These are phyloP conservation scores for Xerocomellus chrysenteron DNA, from an alignment of 768 basidiomycete species.

Conservation along the genomic window DNA sequence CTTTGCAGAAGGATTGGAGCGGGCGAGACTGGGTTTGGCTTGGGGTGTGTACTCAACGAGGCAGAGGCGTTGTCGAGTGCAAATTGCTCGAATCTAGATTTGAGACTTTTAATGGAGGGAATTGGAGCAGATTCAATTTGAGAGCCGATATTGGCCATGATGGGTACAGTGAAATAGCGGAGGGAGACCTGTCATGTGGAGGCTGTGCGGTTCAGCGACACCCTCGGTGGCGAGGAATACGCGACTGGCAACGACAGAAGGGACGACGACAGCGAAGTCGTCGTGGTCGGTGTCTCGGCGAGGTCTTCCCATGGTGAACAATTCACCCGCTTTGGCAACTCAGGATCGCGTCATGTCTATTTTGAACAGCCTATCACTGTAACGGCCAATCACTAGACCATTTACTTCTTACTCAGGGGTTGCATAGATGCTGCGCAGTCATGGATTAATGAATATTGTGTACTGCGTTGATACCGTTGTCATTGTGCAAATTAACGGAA, in stretches of 20 bases:
- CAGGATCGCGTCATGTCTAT: constrained; percentile 10
- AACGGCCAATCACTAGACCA: background rate
- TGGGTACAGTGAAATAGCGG: background rate
- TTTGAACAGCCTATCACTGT: constrained; percentile 1
- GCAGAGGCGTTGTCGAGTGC: constrained; percentile 40
- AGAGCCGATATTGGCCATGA: constrained; percentile 19
- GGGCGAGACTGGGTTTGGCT: background rate
- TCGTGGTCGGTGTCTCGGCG: constrained; percentile 4
- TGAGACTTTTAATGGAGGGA: constrained; percentile 66
- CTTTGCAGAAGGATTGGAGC: constrained; percentile 7
- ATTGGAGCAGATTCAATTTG: constrained; percentile 53
- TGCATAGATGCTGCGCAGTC: no score
- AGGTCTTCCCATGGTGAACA: background rate
- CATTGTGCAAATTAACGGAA: no score
- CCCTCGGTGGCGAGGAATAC: background rate
- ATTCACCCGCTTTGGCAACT: constrained; percentile 14
- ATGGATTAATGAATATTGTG: no score
- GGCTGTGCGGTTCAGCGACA: background rate
- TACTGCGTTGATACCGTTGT: no score
- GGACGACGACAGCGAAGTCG: background rate
- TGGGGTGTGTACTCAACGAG: background rate
- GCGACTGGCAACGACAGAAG: background rate
- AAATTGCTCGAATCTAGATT: constrained; percentile 69
- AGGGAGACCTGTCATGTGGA: background rate
- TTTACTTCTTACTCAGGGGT: no score